These are phyloP conservation scores for Fusarium avenaceum DNA, from an alignment of 2,329 filamentous ascomycete species.

Conservation along the genomic window DNA sequence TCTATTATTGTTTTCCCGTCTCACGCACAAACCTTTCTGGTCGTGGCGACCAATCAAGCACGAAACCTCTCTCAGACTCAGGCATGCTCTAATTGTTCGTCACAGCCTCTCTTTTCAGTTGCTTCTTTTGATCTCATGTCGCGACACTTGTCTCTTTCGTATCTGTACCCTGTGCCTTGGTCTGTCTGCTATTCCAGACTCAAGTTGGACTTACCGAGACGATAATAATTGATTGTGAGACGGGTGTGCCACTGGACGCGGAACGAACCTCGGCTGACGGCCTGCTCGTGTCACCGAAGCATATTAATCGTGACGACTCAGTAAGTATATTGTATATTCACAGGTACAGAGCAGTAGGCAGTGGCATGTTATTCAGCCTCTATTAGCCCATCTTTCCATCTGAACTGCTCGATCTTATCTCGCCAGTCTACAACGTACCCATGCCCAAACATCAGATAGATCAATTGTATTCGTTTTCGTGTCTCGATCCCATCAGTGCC, in stretches of 20 bases:
- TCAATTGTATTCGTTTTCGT: constrained; percentile 1
- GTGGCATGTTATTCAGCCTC: constrained; percentile 36
- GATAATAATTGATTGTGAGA: constrained; percentile 20
- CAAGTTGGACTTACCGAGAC: constrained; percentile 19
- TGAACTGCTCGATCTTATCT: constrained; percentile 4
- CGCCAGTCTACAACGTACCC: not conserved
- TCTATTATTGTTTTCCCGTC: not conserved
- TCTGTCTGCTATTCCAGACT: not conserved
- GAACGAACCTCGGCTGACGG: constrained; percentile 34
- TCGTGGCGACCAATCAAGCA: too few relatives aligned
- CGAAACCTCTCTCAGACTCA: too few relatives aligned
- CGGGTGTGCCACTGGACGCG: constrained; percentile 3
- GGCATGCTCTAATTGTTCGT: not conserved
- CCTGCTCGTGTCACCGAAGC: constrained; percentile 24
- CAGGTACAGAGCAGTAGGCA: not conserved
- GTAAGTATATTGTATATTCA: not conserved
- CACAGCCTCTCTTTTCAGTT: constrained; percentile 10
- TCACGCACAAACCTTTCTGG: constrained; percentile 2
- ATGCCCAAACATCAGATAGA: constrained; percentile 1
- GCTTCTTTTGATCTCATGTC: constrained; percentile 18
- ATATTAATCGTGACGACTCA: too few relatives aligned
- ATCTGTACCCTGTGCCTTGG: not conserved
- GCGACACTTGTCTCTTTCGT: constrained; percentile 20
- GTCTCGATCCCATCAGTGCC: too few relatives aligned
- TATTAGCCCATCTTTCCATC: constrained; percentile 28